phyloP scores from a whole-genome alignment of 257 asterid species.

The Lantana camara region DNA sequence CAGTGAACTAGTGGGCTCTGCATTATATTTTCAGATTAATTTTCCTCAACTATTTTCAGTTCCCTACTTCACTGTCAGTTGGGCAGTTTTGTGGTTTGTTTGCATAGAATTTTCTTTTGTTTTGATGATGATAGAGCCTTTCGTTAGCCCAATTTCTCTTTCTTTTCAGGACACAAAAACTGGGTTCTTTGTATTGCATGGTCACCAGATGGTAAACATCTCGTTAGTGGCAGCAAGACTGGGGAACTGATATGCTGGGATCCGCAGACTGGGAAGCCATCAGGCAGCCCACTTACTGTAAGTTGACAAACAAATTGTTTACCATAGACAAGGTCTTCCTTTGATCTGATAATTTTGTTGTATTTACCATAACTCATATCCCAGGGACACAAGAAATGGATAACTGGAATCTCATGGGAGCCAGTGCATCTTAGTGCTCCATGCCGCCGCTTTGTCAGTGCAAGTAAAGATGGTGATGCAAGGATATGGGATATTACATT shows the following conservation, averaged over 20 bases:
- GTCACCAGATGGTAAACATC: constrained; percentile 92
- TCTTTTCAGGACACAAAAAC: constrained; percentile 75
- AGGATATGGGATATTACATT: constrained; percentile 89
- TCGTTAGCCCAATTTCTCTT: neutral
- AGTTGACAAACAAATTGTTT: constrained; percentile 29
- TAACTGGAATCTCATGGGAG: constrained; percentile 98
- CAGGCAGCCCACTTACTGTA: constrained; percentile 80
- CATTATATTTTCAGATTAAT: constrained; percentile 1
- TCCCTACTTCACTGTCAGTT: neutral
- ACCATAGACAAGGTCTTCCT: no score
- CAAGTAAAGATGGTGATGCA: constrained; percentile 99
- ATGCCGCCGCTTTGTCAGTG: constrained; percentile 89
- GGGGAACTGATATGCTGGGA: constrained; percentile 95
- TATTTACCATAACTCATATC: no score
- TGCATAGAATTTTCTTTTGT: neutral
- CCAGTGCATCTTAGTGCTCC: constrained; percentile 93
- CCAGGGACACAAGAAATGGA: constrained; percentile 99
- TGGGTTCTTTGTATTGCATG: constrained; percentile 97
- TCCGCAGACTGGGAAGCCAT: constrained; percentile 70
- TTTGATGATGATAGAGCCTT: constrained; percentile 18
- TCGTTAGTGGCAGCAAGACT: constrained; percentile 92
- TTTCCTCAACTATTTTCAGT: neutral
- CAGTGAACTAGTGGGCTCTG: neutral
- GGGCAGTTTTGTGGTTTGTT: neutral
- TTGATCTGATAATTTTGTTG: no score